Evolutionary conservation across 2,329 filamentous ascomycete species (phyloP).

Genomic region (Thermothelomyces thermophilus): DNA sequence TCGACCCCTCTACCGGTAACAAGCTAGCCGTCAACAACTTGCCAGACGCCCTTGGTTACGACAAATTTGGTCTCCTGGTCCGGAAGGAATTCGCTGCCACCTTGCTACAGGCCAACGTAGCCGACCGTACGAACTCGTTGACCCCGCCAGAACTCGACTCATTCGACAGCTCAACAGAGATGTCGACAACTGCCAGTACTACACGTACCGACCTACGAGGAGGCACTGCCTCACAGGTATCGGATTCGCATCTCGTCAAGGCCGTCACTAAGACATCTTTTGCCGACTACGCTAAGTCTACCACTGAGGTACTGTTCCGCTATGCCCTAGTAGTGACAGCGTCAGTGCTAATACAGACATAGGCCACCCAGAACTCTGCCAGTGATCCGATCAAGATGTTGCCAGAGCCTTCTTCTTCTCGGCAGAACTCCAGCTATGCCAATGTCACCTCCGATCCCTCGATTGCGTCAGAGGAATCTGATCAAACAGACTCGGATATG

Average conservation of each 20-base stretch:
- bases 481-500: too few species aligned
- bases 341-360: too few species aligned
- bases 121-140: background rate
- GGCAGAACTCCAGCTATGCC: too few species aligned
- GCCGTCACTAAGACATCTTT: background rate
- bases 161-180: background rate
- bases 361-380: too few species aligned
- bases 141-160: background rate
- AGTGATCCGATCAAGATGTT: too few species aligned
- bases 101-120: background rate
- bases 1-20: background rate
- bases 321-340: too few species aligned
- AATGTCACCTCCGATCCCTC: too few species aligned
- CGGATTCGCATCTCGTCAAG: background rate
- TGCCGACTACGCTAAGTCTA: background rate
- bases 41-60: background rate
- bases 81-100: background rate
- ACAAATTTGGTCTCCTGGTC: background rate
- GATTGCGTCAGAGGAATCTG: too few species aligned
- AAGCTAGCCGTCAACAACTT: background rate
- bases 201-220: background rate
- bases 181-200: background rate
- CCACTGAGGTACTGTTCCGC: too few species aligned
- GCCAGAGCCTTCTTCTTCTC: too few species aligned
- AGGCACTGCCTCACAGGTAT: background rate